Conservation (phyloP, 2,329 filamentous ascomycete genomes). For the Aspergillus fijiensis region DNA sequence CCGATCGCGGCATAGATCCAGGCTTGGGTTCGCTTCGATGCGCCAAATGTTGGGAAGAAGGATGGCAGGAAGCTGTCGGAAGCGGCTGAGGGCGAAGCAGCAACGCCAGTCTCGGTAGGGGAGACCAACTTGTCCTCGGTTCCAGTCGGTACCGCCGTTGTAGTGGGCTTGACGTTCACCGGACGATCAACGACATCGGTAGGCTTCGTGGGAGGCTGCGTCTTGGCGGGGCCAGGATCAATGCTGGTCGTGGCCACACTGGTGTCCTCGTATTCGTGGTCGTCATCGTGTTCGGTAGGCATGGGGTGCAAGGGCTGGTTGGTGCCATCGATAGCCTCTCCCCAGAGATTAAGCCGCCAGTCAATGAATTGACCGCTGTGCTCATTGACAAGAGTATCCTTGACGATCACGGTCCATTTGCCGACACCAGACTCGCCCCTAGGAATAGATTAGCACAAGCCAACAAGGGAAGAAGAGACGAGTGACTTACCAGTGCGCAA, state of each 20-base stretch:
- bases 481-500: slow-evolving; percentile 78
- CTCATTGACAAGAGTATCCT: slow-evolving; percentile 77
- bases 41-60: slow-evolving; percentile 85
- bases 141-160: slow-evolving; percentile 26
- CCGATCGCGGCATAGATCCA: slow-evolving; percentile 90
- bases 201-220: slow-evolving; percentile 48
- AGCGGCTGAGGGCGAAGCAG: slow-evolving; percentile 35
- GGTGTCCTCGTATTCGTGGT: slow-evolving; percentile 69
- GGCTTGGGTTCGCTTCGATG: slow-evolving; percentile 79
- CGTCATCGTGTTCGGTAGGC: slow-evolving; percentile 79
- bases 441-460: slow-evolving; percentile 22
- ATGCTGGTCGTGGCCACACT: slow-evolving; percentile 65
- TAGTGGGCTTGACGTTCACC: slow-evolving; percentile 58
- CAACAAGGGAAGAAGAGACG: not conserved
- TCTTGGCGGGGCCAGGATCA: slow-evolving; percentile 47
- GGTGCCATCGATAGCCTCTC: slow-evolving; percentile 74
- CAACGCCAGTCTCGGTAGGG: slow-evolving; percentile 29
- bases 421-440: slow-evolving; percentile 87
- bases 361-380: slow-evolving; percentile 77
- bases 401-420: slow-evolving; percentile 87
- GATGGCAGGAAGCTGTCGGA: slow-evolving; percentile 69
- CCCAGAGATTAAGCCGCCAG: slow-evolving; percentile 94
- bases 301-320: slow-evolving; percentile 75
- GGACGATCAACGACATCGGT: slow-evolving; percentile 67
- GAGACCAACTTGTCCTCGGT: slow-evolving; percentile 27